Evolutionary conservation across 257 asterid genomes (phyloP).

Genomic region (Nicotiana attenuata): DNA sequence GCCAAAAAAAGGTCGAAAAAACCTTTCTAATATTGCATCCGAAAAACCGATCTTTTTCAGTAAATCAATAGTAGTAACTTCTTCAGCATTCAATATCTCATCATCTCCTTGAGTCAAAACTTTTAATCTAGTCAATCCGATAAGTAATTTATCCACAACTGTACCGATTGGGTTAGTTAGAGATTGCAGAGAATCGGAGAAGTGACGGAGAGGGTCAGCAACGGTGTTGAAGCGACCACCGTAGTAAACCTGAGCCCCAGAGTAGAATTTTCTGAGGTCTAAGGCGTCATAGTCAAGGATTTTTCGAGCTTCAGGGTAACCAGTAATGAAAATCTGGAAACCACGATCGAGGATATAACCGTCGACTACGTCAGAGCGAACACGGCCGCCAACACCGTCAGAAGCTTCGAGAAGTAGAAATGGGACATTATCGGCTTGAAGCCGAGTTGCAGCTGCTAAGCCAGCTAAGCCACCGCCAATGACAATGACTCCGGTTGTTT

Average conservation of each 20-base stretch:
- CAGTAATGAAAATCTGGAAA: constrained; percentile 90
- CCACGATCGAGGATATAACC: constrained; percentile 95
- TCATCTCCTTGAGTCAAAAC: constrained; percentile 52
- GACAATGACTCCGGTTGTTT: constrained; percentile 56
- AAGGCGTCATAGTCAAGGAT: constrained; percentile 64
- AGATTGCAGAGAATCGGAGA: constrained; percentile 46
- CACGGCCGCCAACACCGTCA: constrained; percentile 95
- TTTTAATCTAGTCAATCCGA: constrained; percentile 61
- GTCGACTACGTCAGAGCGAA: constrained; percentile 69
- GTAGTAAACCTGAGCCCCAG: constrained; percentile 71
- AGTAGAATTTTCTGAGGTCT: constrained; percentile 58
- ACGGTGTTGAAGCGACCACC: constrained; percentile 72
- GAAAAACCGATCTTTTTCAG: constrained; percentile 62
- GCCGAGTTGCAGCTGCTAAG: constrained; percentile 82
- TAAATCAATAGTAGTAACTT: constrained; percentile 45
- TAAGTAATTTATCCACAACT: constrained; percentile 54
- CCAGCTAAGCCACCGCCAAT: constrained; percentile 97
- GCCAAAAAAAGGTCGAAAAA: constrained; percentile 83
- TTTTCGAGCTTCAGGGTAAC: constrained; percentile 73
- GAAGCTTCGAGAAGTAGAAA: constrained; percentile 79
- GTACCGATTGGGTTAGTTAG: constrained; percentile 73
- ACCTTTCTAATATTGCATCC: constrained; percentile 64
- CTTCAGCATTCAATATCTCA: constrained; percentile 56
- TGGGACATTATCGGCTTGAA: constrained; percentile 65
- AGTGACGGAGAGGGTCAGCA: constrained; percentile 85